phyloP scores from a whole-genome alignment of 2,329 filamentous ascomycete genomes.

The Trichoderma brevicompactum region DNA sequence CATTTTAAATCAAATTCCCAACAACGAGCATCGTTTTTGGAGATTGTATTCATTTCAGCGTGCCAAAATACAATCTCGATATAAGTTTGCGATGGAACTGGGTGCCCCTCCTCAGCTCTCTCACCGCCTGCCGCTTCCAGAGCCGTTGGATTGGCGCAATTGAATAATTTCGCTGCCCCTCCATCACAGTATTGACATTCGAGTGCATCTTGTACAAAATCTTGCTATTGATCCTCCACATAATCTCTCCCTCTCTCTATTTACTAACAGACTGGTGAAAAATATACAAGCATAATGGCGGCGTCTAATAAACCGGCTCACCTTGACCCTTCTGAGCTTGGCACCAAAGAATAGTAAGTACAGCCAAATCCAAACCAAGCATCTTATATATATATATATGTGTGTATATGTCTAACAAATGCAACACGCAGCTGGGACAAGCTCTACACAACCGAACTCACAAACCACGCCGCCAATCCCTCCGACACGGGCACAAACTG shows the following conservation, averaged over 20 bases:
- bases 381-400: not conserved
- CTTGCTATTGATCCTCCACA: too few species aligned
- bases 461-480: constrained; percentile 72
- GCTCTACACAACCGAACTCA: constrained; percentile 72
- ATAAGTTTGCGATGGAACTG: not conserved
- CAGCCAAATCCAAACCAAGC: too few species aligned
- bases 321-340: constrained; percentile 77
- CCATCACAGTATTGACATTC: constrained; percentile 27
- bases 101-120: not conserved
- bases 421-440: constrained; percentile 69
- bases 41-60: too few species aligned
- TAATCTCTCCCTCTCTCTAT: too few species aligned
- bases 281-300: not conserved
- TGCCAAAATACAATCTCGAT: too few species aligned
- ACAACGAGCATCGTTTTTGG: not conserved
- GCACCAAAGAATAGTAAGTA: constrained; percentile 87
- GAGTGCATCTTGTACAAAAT: too few species aligned
- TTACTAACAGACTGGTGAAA: too few species aligned
- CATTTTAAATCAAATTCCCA: too few species aligned
- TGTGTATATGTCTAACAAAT: not conserved
- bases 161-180: constrained; percentile 32
- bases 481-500: constrained; percentile 86
- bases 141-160: not conserved
- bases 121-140: constrained; percentile 35
- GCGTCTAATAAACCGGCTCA: constrained; percentile 56